Evolutionary conservation across 768 basidiomycete species (phyloP).

Genomic region (Ramaria rubella): DNA sequence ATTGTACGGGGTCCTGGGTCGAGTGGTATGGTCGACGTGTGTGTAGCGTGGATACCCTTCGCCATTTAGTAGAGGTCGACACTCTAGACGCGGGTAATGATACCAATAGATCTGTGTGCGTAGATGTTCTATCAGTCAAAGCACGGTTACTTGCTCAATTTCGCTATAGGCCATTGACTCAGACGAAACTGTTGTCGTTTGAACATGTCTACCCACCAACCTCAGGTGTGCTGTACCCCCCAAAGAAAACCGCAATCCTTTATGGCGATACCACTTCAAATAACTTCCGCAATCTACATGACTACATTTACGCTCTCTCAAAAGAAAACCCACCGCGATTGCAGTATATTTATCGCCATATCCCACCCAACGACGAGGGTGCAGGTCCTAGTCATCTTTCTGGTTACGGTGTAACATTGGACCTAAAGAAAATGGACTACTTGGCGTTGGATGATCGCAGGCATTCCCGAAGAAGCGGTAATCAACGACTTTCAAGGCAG

Average conservation of each 20-base stretch:
- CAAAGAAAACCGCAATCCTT: slow-evolving; percentile 63
- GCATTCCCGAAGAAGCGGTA: slow-evolving; percentile 4
- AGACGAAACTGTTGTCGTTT: slow-evolving; percentile 57
- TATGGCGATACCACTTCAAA: slow-evolving; percentile 63
- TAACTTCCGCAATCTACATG: slow-evolving; percentile 67
- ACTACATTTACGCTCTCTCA: slow-evolving; percentile 49
- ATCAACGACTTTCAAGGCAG: background rate
- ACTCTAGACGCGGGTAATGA: background rate
- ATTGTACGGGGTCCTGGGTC: slow-evolving; percentile 64
- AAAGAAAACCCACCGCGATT: slow-evolving; percentile 40
- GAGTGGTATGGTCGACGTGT: slow-evolving; percentile 75
- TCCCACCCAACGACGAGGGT: slow-evolving; percentile 34
- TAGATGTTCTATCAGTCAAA: background rate
- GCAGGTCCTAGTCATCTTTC: slow-evolving; percentile 46
- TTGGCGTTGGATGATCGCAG: slow-evolving; percentile 82
- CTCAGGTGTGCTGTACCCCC: slow-evolving; percentile 35
- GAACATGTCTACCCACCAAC: slow-evolving; percentile 68
- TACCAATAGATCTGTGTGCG: background rate
- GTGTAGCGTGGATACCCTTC: slow-evolving; percentile 59
- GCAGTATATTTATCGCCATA: slow-evolving; percentile 72
- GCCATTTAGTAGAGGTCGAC: slow-evolving; percentile 38
- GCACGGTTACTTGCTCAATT: background rate
- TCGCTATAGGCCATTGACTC: slow-evolving; percentile 25
- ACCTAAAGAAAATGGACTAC: slow-evolving; percentile 97
- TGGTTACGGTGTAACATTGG: slow-evolving; percentile 88